Evolutionary conservation across 805 yeast genomes (phyloP).

Genomic region (Kuraishia piskuri): DNA sequence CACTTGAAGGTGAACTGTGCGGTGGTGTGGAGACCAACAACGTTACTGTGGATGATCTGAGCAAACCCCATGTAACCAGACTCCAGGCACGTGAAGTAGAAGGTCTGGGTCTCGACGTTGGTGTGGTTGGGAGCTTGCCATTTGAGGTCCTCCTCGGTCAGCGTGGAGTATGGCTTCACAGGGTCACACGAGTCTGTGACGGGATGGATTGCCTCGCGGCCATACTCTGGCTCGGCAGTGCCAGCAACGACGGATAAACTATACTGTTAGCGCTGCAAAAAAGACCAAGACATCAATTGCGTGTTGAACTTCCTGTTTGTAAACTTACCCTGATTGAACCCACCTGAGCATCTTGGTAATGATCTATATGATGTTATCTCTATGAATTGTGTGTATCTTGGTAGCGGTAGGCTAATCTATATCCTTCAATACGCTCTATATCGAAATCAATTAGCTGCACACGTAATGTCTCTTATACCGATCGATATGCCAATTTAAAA

Average conservation of each 20-base stretch:
- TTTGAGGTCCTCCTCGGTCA: slow-evolving; percentile 58
- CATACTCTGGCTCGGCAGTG: slow-evolving; percentile 95
- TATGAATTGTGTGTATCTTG: neutral
- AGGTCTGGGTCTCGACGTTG: slow-evolving; percentile 93
- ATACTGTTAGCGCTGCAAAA: slow-evolving; percentile 1
- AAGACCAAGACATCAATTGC: neutral
- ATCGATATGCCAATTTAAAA: no score
- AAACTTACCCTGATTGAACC: slow-evolving; percentile 58
- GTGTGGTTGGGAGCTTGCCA: slow-evolving; percentile 75
- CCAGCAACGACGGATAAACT: slow-evolving; percentile 87
- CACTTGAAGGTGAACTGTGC: slow-evolving; percentile 92
- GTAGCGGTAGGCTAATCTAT: no score
- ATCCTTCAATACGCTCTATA: no score
- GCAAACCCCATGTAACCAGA: slow-evolving; percentile 76
- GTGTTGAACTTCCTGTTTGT: neutral
- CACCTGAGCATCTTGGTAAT: slow-evolving; percentile 29
- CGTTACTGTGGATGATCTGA: slow-evolving; percentile 88
- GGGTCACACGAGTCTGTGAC: slow-evolving; percentile 38
- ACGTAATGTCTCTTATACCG: no score
- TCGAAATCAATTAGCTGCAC: no score
- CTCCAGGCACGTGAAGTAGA: slow-evolving; percentile 64
- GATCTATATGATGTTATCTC: neutral
- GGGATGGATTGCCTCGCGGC: slow-evolving; percentile 86
- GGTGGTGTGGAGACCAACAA: slow-evolving; percentile 79
- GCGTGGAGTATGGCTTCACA: slow-evolving; percentile 48